Evolutionary conservation across 768 basidiomycete species (phyloP), one percentile per base, ranked within the genome.

Genomic region (Rhodosporidiobolus sp.): DNA sequence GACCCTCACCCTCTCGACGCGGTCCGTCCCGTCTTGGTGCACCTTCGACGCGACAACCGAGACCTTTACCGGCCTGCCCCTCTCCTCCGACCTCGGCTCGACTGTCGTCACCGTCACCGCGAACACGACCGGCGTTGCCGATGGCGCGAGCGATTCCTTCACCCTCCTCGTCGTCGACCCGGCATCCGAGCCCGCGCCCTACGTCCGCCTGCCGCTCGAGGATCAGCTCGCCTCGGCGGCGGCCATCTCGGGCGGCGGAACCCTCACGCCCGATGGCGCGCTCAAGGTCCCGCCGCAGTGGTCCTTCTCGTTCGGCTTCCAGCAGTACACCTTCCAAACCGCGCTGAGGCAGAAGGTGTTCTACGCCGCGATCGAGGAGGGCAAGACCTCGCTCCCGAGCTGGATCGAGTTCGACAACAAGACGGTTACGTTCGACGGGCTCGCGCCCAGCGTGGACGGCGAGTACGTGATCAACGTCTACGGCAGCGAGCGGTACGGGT

Each of bases 291-390:
- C 92, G 1, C 86, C 86, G 12, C 81, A 83, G 56, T 95, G 93
- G 92, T 91, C 90, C 1, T 97, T 95, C 82, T 92, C 91, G 77
- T 85, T 97, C 69, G 94, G 94, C 22, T 87, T 96, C 76, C 82
- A 87, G 62, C 83, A 86, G 70, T 82, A 85, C 48, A 93, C 90
- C 4, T 89, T 88, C 80, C 69, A 79, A 4, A 82, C 85, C 43
- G 75, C 78, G 4, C 65, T 68, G 26, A 73, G 75, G 20, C 81
- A 85, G 46, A 82, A 81, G 35, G 76, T 90, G 50, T 89, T 79
- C 78, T 93, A 94, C 78, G 83, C 84, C 17, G 87, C 88, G 35
- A 83, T 86, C 46, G 85, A 86, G 77, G 82, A 84, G 1, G 86
- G 91, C 74, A 88, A 90, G n/a, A 86, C 87, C 1, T 83, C 84